Percentiles rank a stretch among this genome's conserved stretches.
These are phyloP conservation scores for Punctularia strigosozonata DNA, from an alignment of 768 basidiomycete genomes.

Conservation along the genomic window DNA sequence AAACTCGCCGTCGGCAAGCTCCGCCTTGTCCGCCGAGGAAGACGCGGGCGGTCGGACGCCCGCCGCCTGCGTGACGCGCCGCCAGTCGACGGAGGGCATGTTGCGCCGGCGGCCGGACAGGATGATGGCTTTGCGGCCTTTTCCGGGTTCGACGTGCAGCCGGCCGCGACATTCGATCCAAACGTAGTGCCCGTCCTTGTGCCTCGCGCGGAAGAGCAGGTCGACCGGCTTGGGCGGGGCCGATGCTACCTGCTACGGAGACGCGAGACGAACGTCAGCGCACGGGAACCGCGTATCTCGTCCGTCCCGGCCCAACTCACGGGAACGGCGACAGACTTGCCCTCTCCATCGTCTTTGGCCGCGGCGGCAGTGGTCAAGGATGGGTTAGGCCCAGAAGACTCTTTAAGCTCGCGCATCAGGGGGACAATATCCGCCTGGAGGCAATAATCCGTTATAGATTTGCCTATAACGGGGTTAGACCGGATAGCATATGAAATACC, in stretches of 20 bases:
- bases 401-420: conserved; percentile 86
- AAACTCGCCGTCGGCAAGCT: conserved; percentile 23
- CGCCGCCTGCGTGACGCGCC: conserved; percentile 36
- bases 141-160: conserved; percentile 85
- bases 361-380: neutral
- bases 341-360: neutral
- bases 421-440: conserved; percentile 87
- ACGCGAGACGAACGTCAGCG: too few species aligned
- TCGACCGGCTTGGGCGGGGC: conserved; percentile 50
- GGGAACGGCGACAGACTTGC: too few species aligned
- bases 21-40: conserved; percentile 14
- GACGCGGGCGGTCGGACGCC: conserved; percentile 19
- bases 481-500: too few species aligned
- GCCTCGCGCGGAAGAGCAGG: conserved; percentile 73
- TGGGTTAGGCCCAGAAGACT: conserved; percentile 23
- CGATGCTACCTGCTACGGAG: neutral
- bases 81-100: conserved; percentile 57
- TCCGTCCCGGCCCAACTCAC: too few species aligned
- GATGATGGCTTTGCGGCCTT: conserved; percentile 89
- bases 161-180: conserved; percentile 92
- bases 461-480: too few species aligned
- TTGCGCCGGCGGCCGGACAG: conserved; percentile 68
- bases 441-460: conserved; percentile 67
- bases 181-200: conserved; percentile 54
- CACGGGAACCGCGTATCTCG: too few species aligned